phyloP scores from a whole-genome alignment of 345 rosid species.

The Nephelium lappaceum region DNA sequence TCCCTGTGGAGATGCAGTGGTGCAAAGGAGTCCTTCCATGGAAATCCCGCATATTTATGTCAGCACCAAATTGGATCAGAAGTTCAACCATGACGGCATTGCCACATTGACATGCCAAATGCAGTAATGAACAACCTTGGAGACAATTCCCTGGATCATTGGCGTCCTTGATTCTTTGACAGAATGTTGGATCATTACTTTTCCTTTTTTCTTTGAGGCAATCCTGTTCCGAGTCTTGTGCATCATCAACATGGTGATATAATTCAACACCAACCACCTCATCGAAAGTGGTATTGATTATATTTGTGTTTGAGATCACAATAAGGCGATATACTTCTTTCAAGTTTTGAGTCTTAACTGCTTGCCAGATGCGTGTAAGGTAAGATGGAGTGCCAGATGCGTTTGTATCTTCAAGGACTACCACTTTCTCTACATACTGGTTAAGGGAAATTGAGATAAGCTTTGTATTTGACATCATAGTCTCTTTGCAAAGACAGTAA shows the following conservation, averaged over 20 bases:
- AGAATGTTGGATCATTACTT: conserved; percentile 53
- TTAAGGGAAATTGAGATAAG: conserved; percentile 19
- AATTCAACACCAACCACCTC: conserved; percentile 41
- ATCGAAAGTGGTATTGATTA: conserved; percentile 61
- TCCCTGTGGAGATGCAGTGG: conserved; percentile 61
- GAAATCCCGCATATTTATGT: conserved; percentile 64
- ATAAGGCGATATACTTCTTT: conserved; percentile 69
- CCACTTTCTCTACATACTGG: conserved; percentile 73
- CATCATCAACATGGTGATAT: conserved; percentile 40
- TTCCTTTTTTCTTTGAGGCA: conserved; percentile 25
- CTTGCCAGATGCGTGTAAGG: conserved; percentile 62
- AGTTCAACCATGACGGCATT: conserved; percentile 69
- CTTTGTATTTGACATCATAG: conserved; percentile 4
- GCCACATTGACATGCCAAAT: conserved; percentile 71
- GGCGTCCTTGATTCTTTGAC: conserved; percentile 61
- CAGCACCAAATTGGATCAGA: conserved; percentile 80
- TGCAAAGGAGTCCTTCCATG: conserved; percentile 90
- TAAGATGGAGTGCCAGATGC: conserved; percentile 29
- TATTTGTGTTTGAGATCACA: conserved; percentile 50
- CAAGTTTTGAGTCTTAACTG: conserved; percentile 63
- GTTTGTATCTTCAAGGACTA: conserved; percentile 47
- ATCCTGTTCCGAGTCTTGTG: conserved; percentile 28
- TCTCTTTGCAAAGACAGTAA: neutral
- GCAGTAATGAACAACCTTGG: conserved; percentile 81
- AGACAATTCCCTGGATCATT: conserved; percentile 63